Base-by-base conservation (phyloP, 352 stramenopile genomes). In the Phytophthora sojae region DNA sequence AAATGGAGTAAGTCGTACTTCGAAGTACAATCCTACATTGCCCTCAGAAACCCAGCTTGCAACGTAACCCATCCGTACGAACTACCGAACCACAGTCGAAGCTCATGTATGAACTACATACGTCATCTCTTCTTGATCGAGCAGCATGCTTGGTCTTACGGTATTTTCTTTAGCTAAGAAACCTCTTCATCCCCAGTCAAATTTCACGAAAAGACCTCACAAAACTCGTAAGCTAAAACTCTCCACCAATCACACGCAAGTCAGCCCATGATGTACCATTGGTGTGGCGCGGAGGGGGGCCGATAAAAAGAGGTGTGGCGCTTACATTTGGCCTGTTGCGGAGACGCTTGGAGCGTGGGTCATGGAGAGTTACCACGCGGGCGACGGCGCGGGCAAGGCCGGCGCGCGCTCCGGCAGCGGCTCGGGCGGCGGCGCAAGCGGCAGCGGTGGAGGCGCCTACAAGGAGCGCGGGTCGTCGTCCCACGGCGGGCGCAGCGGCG, bases 341-440 rank as follows among this genome's bases (percentile, higher is more conserved):
- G 59, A 57, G 57, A 72, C 62, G 57, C 45, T 23, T n/a, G 11
- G n/a, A 17, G 54, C 11, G 45, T n/a, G 29, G 30, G 57, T 42
- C n/a, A 78, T 78, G 68, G 68, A 80, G 58, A 75, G 61, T 69
- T 79, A 73, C 58, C 66, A 79, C 47, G 53, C 67, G 30, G 62
- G 77, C 47, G 71, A 84, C 37, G 61, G 39, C 44, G n/a, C n/a
- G n/a, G 26, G 26, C 26, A 78, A 78, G 55, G 39, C 56, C 17
- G 58, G 65, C 49, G 59, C 61, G 15, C 74, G 68, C 52, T 47
- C 61, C 5, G 26, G 39, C 53, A 54, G 54, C 58, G 44, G 45
- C 44, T n/a, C n/a, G n/a, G 26, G 26, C 4, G 26, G 26, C 1
- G 26, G 26, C 26, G 4, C 26, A 6, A 6, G 26, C 5, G 26